Conservation (phyloP, 148 eudicot species). For the Rhododendron henanense region DNA sequence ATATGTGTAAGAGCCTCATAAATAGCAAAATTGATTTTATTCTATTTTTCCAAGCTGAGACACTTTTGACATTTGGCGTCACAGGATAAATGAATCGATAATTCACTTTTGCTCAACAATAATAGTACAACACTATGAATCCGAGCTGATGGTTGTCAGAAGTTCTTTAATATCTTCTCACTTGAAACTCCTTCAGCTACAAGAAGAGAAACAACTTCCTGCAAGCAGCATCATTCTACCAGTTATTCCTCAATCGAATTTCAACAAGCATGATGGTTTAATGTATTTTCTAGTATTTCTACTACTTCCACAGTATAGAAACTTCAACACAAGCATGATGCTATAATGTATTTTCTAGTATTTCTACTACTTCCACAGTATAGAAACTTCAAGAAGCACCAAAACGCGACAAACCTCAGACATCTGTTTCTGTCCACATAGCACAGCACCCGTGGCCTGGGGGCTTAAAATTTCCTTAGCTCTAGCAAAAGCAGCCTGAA, state of each 20-base stretch:
- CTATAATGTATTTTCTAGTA: neutral
- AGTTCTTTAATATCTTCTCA: conserved; percentile 77
- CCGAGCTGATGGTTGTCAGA: conserved; percentile 27
- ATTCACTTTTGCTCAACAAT: conserved; percentile 10
- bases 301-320: neutral
- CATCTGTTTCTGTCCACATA: conserved; percentile 93
- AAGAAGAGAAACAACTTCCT: conserved; percentile 80
- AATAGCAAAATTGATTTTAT: neutral
- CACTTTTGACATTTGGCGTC: neutral
- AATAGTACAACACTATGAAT: conserved; percentile 18
- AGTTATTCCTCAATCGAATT: neutral
- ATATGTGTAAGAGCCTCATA: no score
- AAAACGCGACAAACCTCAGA: conserved; percentile 54
- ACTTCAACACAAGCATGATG: neutral
- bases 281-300: neutral
- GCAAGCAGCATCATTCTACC: conserved; percentile 29
- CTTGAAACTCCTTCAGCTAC: conserved; percentile 62
- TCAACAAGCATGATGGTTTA: neutral
- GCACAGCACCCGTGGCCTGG: conserved; percentile 67
- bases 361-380: neutral
- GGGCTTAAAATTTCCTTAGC: conserved; percentile 56
- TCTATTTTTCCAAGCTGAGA: conserved; percentile 5
- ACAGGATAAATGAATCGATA: conserved; percentile 20
- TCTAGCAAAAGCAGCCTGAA: conserved; percentile 85
- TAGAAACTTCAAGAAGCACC: neutral